Evolutionary conservation across 345 rosid species (phyloP).

Genomic region (Bruguiera sexangula): DNA sequence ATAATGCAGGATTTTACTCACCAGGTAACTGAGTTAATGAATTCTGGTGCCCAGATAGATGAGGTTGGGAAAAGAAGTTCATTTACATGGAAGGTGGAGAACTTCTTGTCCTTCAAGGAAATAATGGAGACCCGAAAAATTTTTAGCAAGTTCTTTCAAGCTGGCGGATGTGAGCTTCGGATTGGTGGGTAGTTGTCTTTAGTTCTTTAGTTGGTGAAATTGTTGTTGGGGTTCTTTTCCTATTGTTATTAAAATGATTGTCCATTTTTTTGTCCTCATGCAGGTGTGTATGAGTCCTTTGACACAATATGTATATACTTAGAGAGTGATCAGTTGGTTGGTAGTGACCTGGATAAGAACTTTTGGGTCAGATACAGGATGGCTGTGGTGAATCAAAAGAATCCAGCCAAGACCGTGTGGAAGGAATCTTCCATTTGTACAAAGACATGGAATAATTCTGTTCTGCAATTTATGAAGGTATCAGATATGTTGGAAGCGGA

Average conservation of each 20-base stretch:
- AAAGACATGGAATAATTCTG: constrained; percentile 99
- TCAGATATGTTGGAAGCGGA: constrained; percentile 98
- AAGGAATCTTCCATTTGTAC: constrained; percentile 99
- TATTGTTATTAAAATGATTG: constrained; percentile 27
- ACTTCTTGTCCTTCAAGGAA: constrained; percentile 92
- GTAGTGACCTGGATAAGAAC: constrained; percentile 90
- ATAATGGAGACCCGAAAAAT: constrained; percentile 99
- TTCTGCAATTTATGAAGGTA: constrained; percentile 98
- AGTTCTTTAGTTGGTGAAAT: constrained; percentile 15
- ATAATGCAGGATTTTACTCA: constrained; percentile 62
- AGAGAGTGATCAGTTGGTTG: constrained; percentile 95
- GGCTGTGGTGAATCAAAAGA: constrained; percentile 96
- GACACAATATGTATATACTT: constrained; percentile 98
- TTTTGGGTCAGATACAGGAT: constrained; percentile 99
- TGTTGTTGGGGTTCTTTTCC: constrained; percentile 23
- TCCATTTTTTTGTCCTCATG: constrained; percentile 26
- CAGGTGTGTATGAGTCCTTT: constrained; percentile 99
- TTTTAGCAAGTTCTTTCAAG: constrained; percentile 98
- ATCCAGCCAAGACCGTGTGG: constrained; percentile 92
- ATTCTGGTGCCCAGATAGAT: constrained; percentile 47
- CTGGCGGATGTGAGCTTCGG: constrained; percentile 99
- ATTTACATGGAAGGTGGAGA: constrained; percentile 99
- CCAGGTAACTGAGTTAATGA: constrained; percentile 49
- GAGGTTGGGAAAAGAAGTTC: constrained; percentile 67
- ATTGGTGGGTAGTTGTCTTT: constrained; percentile 58